Percentiles rank a stretch among this genome's conserved stretches.
Evolutionary conservation across 306 rosid species (phyloP).

Genomic region (Oxytropis ochrocephala): DNA sequence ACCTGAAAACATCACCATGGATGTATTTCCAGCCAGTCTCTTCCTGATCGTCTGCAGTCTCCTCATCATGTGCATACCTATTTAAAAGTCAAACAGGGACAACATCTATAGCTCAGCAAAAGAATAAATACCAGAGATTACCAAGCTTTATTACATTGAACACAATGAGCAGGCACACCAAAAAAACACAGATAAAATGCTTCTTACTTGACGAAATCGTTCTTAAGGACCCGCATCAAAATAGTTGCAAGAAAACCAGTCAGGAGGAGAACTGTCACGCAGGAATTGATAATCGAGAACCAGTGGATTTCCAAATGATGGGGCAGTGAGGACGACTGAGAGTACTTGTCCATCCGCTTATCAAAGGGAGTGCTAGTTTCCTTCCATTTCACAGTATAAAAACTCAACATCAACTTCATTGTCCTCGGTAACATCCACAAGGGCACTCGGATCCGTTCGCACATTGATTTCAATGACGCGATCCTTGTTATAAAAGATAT

Average conservation of each 20-base stretch:
- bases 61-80: constrained; percentile 56
- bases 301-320: constrained; percentile 91
- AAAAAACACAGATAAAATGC: background rate
- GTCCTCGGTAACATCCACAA: constrained; percentile 70
- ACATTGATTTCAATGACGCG: constrained; percentile 72
- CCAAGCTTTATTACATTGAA: background rate
- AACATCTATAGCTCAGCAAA: background rate
- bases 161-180: background rate
- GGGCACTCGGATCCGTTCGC: constrained; percentile 49
- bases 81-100: constrained; percentile 10
- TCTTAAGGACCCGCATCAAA: constrained; percentile 84
- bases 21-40: constrained; percentile 62
- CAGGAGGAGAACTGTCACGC: constrained; percentile 78
- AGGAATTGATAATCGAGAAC: constrained; percentile 85
- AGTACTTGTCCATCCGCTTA: constrained; percentile 82
- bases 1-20: constrained; percentile 57
- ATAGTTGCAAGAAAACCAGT: constrained; percentile 83
- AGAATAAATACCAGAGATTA: background rate
- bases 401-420: constrained; percentile 55
- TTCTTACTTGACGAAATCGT: constrained; percentile 88
- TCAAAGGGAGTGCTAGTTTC: constrained; percentile 66
- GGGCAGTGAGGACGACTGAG: constrained; percentile 60
- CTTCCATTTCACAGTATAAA: constrained; percentile 75
- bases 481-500: constrained; percentile 60
- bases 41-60: constrained; percentile 48